Conservation (phyloP, 805 yeast species). For the Kodamaea laetipori region DNA sequence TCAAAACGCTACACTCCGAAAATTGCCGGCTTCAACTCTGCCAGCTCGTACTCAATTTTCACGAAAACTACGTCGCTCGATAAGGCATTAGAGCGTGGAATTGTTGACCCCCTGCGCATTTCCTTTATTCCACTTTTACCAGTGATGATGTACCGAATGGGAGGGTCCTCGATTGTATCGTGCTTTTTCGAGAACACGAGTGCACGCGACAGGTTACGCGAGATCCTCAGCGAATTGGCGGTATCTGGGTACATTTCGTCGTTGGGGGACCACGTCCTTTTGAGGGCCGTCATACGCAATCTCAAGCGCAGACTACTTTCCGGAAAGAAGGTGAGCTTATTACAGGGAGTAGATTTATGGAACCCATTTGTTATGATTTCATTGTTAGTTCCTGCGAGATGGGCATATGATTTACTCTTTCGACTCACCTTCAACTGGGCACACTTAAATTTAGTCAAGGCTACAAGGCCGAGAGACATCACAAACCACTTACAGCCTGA, state of each 20-base stretch:
- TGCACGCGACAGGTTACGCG: constrained; percentile 14
- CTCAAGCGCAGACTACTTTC: not conserved
- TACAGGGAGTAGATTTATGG: constrained; percentile 32
- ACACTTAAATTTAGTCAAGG: constrained; percentile 33
- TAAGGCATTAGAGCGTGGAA: constrained; percentile 31
- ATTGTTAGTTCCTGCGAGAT: constrained; percentile 36
- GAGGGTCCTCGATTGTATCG: constrained; percentile 32
- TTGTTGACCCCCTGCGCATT: constrained; percentile 39
- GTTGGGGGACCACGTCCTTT: constrained; percentile 37
- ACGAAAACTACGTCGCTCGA: constrained; percentile 22
- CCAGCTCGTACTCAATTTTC: constrained; percentile 9
- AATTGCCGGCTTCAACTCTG: constrained; percentile 9
- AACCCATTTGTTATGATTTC: constrained; percentile 35
- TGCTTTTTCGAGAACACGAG: constrained; percentile 26
- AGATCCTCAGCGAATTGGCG: constrained; percentile 37
- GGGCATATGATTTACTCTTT: constrained; percentile 38
- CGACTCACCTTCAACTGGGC: constrained; percentile 35
- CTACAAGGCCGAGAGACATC: constrained; percentile 34
- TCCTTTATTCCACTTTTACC: constrained; percentile 43
- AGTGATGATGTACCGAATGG: constrained; percentile 39
- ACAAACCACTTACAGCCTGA: constrained; percentile 29
- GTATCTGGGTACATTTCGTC: constrained; percentile 40
- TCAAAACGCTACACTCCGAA: constrained; percentile 14
- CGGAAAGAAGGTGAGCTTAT: constrained; percentile 8
- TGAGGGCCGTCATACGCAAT: constrained; percentile 21